Percentiles rank a stretch among this genome's conserved stretches.
Evolutionary conservation across 441 rosid genomes (phyloP).

Genomic region (Arabidopsis hybrid): DNA sequence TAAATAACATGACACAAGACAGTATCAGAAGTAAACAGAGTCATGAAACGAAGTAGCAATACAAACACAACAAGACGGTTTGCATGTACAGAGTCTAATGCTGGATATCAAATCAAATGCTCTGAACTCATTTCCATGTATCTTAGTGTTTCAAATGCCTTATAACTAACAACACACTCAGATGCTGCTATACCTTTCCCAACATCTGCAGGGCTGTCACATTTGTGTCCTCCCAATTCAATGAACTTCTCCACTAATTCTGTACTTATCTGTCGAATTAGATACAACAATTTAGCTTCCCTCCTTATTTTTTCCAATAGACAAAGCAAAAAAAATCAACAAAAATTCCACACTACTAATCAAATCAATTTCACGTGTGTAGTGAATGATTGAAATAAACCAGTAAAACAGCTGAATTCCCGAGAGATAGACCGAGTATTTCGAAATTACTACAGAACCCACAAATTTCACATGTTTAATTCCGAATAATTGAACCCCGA

Average conservation of each 20-base stretch:
- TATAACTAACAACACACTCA: not conserved
- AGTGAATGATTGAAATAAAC: not conserved
- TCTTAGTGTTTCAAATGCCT: not conserved
- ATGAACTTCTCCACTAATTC: slow-evolving; percentile 58
- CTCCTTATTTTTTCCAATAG: not conserved
- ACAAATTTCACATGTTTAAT: not conserved
- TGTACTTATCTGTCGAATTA: slow-evolving; percentile 54
- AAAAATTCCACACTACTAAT: not conserved
- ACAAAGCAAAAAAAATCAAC: not conserved
- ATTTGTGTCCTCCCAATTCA: slow-evolving; percentile 63
- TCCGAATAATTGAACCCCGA: not conserved
- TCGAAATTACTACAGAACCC: not conserved
- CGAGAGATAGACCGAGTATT: not conserved
- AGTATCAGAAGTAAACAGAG: not conserved
- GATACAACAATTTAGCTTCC: not conserved
- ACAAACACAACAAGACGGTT: slow-evolving; percentile 7
- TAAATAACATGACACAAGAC: too few relatives aligned
- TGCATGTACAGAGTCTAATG: not conserved
- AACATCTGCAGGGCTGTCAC: slow-evolving; percentile 60
- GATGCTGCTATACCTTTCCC: slow-evolving; percentile 58
- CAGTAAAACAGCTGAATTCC: slow-evolving; percentile 3
- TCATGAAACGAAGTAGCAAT: slow-evolving; percentile 14
- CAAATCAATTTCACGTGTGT: slow-evolving; percentile 11
- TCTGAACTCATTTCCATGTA: slow-evolving; percentile 15
- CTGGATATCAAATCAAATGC: not conserved